Evolutionary conservation across 768 basidiomycete genomes (phyloP).

Genomic region (Xanthoconium purpureum): DNA sequence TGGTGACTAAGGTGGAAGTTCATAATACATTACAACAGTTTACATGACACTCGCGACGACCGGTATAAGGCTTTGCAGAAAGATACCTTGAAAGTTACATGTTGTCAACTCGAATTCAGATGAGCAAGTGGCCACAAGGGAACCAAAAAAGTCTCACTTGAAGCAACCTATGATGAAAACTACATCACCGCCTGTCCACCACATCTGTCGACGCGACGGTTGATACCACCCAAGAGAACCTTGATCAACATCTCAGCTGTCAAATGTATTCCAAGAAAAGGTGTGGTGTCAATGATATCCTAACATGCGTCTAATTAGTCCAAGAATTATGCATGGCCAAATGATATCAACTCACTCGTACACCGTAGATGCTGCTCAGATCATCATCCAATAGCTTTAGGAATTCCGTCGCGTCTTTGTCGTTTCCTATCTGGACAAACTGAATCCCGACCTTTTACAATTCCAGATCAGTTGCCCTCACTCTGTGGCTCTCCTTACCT

Average conservation of each 20-base stretch:
- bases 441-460: constrained; percentile 57
- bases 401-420: constrained; percentile 38
- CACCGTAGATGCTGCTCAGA: constrained; percentile 38
- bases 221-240: constrained; percentile 64
- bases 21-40: too few species aligned
- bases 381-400: constrained; percentile 58
- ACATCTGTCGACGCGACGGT: constrained; percentile 46
- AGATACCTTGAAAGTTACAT: too few species aligned
- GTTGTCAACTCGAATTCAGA: too few species aligned
- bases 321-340: neutral
- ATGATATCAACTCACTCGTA: constrained; percentile 38
- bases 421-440: constrained; percentile 68
- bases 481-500: constrained; percentile 36
- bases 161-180: neutral
- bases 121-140: too few species aligned
- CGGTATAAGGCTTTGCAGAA: too few species aligned
- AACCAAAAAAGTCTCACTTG: too few species aligned
- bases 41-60: too few species aligned
- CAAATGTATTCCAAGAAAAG: constrained; percentile 43
- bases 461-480: neutral
- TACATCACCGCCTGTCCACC: constrained; percentile 28
- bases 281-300: constrained; percentile 74
- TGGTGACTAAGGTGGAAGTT: too few species aligned
- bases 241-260: constrained; percentile 53
- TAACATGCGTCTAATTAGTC: constrained; percentile 17